phyloP scores from a whole-genome alignment of 768 basidiomycete genomes.

The Amanita exitialis region DNA sequence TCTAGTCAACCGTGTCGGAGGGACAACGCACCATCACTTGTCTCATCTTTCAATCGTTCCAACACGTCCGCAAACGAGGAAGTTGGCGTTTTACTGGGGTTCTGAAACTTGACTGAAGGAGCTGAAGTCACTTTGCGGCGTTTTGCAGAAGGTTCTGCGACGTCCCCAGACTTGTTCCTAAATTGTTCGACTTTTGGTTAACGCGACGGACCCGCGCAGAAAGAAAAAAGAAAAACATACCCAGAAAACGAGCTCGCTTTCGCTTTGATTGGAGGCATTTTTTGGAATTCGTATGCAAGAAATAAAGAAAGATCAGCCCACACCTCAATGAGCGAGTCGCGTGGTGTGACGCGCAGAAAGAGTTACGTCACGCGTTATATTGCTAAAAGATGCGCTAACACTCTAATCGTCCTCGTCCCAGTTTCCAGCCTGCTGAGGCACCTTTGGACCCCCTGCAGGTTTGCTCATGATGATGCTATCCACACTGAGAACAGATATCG shows the following conservation, averaged over 20 bases:
- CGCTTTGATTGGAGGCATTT: neutral
- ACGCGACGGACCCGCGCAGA: neutral
- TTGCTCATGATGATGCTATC: constrained; percentile 98
- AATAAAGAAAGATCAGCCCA: no score
- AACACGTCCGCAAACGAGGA: constrained; percentile 57
- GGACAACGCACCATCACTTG: constrained; percentile 32
- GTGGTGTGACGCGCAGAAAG: neutral
- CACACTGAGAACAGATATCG: constrained; percentile 83
- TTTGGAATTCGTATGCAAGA: neutral
- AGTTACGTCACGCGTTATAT: constrained; percentile 5
- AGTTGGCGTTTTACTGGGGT: constrained; percentile 25
- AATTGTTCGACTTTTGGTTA: neutral
- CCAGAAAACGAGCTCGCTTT: neutral
- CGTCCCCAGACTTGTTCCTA: neutral
- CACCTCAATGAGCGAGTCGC: no score
- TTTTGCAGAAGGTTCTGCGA: constrained; percentile 34
- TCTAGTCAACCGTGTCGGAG: neutral
- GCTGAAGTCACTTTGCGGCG: constrained; percentile 39
- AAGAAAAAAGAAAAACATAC: neutral
- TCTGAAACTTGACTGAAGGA: constrained; percentile 29
- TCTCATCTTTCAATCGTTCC: constrained; percentile 48
- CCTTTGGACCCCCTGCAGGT: constrained; percentile 81
- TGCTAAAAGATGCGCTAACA: neutral
- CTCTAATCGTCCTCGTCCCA: constrained; percentile 71
- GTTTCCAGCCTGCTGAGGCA: constrained; percentile 79